Base-by-base conservation (phyloP, 306 rosid species). In the Leucaena leucocephala region DNA sequence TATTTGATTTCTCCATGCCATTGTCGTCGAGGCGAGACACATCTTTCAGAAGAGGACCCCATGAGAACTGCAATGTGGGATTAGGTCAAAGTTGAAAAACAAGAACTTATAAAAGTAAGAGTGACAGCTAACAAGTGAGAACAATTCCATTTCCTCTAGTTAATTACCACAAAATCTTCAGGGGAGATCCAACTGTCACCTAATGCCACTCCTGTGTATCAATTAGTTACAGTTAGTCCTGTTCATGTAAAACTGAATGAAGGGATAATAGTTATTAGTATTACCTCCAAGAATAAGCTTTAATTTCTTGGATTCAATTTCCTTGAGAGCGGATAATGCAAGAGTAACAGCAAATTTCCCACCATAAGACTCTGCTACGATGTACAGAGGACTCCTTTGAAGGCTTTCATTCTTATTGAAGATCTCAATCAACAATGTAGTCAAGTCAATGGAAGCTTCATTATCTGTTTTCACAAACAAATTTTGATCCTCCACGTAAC, bases 31-130 rank as follows among this genome's bases (percentile, higher is more conserved):
- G 83, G 44, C 98, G 68, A 9, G 98, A 94, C 11, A 94, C 72
- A 35, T 94, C 97, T 82, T 91, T 89, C 35, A 94, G 97, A 73
- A 94, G 97, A 76, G 97, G 97, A 82, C 95, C 98, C 98, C 98
- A 94, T 39, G 98, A 91, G 61, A 82, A 65, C 98, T 94, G 84
- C 76, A 80, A 35, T 57, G 55, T 70, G 6, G 48, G 35, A 48
- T 66, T 5, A 35, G 19, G 68, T 13, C 9, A 62, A 62, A 13
- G 5, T 57, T 19, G 64, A 34, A 62, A 33, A 62, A 13, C 22
- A 19, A 15, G 64, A 80, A 58, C 54, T 66, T 2, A 75, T 27
- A 5, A 16, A 7, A 6, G 8, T 16, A 16, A 52, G 22, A 17
- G 16, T 48, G 2, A 55, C 0, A 55, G 22, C 14, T 21, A 22